Percentiles rank a stretch among this genome's conserved stretches.
Evolutionary conservation across 2,329 filamentous ascomycete species (phyloP).

Genomic region (Thermothelomyces thermophilus): DNA sequence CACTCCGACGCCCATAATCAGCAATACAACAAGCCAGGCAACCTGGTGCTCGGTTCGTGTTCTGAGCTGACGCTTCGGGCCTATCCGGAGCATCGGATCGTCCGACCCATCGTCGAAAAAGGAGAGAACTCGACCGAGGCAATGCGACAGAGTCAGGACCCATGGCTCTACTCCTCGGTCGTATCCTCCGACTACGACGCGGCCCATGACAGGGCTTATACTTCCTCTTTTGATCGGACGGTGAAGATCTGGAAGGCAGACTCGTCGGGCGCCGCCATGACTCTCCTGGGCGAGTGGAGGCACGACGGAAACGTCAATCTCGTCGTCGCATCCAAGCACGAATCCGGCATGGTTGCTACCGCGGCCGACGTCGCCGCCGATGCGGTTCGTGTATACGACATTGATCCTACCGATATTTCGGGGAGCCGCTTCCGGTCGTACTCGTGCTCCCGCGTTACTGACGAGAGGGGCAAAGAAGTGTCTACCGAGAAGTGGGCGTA

Average conservation of each 20-base stretch:
- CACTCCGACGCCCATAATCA: slow-evolving; percentile 59
- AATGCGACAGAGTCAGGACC: slow-evolving; percentile 53
- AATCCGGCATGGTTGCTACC: slow-evolving; percentile 48
- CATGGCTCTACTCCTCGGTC: slow-evolving; percentile 59
- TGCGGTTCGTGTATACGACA: slow-evolving; percentile 52
- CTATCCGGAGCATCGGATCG: slow-evolving; percentile 51
- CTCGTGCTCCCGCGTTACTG: slow-evolving; percentile 35
- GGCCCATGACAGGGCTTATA: slow-evolving; percentile 43
- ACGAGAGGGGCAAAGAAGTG: slow-evolving; percentile 27
- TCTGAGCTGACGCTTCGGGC: slow-evolving; percentile 39
- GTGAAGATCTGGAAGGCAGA: slow-evolving; percentile 53
- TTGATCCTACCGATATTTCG: slow-evolving; percentile 34
- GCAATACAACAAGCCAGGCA: slow-evolving; percentile 60
- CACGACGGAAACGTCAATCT: slow-evolving; percentile 58
- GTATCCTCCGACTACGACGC: slow-evolving; percentile 53
- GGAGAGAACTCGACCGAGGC: slow-evolving; percentile 50
- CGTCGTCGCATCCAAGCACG: slow-evolving; percentile 47
- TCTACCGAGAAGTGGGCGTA: slow-evolving; percentile 51
- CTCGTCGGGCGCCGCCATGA: slow-evolving; percentile 36
- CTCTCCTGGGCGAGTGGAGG: slow-evolving; percentile 43
- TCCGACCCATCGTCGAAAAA: slow-evolving; percentile 45
- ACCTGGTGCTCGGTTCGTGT: slow-evolving; percentile 50
- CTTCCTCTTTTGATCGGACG: slow-evolving; percentile 55
- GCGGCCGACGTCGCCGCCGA: slow-evolving; percentile 48
- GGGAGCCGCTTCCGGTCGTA: slow-evolving; percentile 34